Conservation (phyloP, 805 yeast species). For the Sungouiella thailandica region DNA sequence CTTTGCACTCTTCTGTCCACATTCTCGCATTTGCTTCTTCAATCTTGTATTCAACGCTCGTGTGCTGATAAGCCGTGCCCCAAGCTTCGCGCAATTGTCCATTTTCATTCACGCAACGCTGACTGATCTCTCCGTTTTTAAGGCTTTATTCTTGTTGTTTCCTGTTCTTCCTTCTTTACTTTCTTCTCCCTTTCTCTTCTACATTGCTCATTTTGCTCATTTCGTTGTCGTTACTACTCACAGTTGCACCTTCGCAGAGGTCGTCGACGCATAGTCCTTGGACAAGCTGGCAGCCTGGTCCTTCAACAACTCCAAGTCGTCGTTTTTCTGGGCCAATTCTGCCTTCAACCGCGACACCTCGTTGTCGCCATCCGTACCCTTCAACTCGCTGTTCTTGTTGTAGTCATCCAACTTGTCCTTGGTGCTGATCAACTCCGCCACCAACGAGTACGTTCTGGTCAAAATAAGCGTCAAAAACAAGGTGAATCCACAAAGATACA, state of each 20-base stretch:
- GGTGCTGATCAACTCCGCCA: constrained; percentile 62
- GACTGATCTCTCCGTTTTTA: no score
- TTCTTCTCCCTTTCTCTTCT: no score
- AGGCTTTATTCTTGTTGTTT: no score
- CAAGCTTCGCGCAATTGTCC: no score
- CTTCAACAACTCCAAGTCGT: constrained; percentile 62
- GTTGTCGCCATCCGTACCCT: constrained; percentile 15
- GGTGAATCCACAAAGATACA: constrained; percentile 94
- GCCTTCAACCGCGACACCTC: constrained; percentile 45
- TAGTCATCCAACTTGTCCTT: constrained; percentile 52
- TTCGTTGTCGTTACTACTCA: no score
- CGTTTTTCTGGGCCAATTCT: constrained; percentile 50
- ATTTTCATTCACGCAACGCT: no score
- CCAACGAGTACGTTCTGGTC: constrained; percentile 77
- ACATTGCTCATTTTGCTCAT: no score
- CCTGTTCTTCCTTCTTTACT: no score
- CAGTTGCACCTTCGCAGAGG: background rate
- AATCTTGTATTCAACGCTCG: no score
- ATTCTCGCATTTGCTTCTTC: no score
- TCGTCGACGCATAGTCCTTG: constrained; percentile 47
- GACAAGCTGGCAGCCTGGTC: constrained; percentile 66
- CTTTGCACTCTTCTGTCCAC: no score
- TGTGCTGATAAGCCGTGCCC: no score
- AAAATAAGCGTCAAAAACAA: constrained; percentile 82
- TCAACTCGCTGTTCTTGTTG: constrained; percentile 21